phyloP scores from a whole-genome alignment of 352 stramenopile genomes.

The Nothophytophthora sp. region DNA sequence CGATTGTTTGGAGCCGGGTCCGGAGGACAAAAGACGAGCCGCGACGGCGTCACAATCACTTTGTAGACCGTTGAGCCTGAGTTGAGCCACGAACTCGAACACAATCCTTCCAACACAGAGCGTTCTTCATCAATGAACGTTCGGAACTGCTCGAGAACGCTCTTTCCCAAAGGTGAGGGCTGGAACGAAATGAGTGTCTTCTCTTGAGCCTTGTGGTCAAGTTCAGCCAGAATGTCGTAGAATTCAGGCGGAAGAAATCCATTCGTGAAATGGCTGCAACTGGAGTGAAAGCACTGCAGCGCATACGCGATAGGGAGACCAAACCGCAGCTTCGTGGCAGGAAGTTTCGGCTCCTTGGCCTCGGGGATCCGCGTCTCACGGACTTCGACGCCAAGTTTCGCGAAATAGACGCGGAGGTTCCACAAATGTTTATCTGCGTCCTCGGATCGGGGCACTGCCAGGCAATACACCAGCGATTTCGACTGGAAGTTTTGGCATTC shows the following conservation, averaged over 20 bases:
- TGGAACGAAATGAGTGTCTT: conserved; percentile 46
- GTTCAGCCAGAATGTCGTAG: conserved; percentile 29
- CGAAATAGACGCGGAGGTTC: conserved; percentile 48
- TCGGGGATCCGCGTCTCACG: conserved; percentile 40
- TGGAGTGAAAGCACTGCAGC: conserved; percentile 49
- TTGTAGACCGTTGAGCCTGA: conserved; percentile 47
- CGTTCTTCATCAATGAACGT: conserved; percentile 36
- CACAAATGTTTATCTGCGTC: conserved; percentile 24
- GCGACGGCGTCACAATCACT: conserved; percentile 63
- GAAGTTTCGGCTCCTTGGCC: conserved; percentile 3
- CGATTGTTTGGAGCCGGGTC: conserved; percentile 58
- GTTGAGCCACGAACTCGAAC: conserved; percentile 16
- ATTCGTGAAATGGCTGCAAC: conserved; percentile 50
- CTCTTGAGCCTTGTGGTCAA: conserved; percentile 43
- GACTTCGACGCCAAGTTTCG: conserved; percentile 47
- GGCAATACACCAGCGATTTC: conserved; percentile 37
- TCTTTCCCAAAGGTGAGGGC: conserved; percentile 9
- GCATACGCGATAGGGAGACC: conserved; percentile 44
- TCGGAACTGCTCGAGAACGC: conserved; percentile 38
- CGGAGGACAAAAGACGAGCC: conserved; percentile 63
- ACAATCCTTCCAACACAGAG: conserved; percentile 23
- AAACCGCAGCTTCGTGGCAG: conserved; percentile 8
- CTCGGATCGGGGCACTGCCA: conserved; percentile 21
- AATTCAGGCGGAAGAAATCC: conserved; percentile 37
- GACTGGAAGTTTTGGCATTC: conserved; percentile 36